Percentiles rank a stretch among this genome's conserved stretches.
Evolutionary conservation across 1,284 basidiomycete species (phyloP).

Genomic region (Sutorius eximius): DNA sequence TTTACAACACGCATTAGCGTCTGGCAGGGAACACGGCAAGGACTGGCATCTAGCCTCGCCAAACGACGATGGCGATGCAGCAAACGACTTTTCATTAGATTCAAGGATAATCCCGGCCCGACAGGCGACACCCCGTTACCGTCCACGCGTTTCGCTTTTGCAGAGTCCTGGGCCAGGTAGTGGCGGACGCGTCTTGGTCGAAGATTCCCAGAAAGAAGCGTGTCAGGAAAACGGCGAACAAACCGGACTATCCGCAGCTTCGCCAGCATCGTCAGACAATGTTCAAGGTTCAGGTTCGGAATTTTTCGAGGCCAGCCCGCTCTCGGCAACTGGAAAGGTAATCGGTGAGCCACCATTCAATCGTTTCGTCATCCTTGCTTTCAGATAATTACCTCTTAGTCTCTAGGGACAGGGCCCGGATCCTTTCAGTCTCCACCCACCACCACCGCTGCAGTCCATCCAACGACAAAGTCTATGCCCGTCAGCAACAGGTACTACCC

Average conservation of each 20-base stretch:
- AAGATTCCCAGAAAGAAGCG: slow-evolving; percentile 55
- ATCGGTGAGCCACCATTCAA: slow-evolving; percentile 33
- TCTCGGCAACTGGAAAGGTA: slow-evolving; percentile 31
- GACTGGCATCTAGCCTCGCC: slow-evolving; percentile 14
- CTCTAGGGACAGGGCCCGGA: slow-evolving; percentile 29
- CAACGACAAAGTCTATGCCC: slow-evolving; percentile 26
- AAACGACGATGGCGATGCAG: slow-evolving; percentile 14
- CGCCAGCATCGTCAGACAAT: slow-evolving; percentile 9
- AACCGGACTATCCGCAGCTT: slow-evolving; percentile 4
- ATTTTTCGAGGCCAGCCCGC: slow-evolving; percentile 27
- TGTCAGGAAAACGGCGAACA: slow-evolving; percentile 11
- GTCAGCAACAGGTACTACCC: slow-evolving; percentile 17
- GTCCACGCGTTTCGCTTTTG: slow-evolving; percentile 52
- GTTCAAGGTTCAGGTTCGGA: slow-evolving; percentile 23
- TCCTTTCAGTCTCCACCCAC: slow-evolving; percentile 33
- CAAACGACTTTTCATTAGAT: slow-evolving; percentile 26
- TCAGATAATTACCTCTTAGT: slow-evolving; percentile 28
- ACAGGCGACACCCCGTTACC: slow-evolving; percentile 43
- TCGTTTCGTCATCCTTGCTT: slow-evolving; percentile 16
- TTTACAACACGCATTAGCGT: slow-evolving; percentile 34
- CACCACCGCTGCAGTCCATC: slow-evolving; percentile 4
- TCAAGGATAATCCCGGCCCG: slow-evolving; percentile 27
- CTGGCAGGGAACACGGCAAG: slow-evolving; percentile 12
- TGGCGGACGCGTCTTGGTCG: slow-evolving; percentile 21
- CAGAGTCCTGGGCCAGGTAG: slow-evolving; percentile 31